A percentile compares a stretch with the other conserved stretches of the same genome.
These are phyloP conservation scores for Candida tropicalis DNA, from an alignment of 1,139 yeast species.

Conservation along the genomic window DNA sequence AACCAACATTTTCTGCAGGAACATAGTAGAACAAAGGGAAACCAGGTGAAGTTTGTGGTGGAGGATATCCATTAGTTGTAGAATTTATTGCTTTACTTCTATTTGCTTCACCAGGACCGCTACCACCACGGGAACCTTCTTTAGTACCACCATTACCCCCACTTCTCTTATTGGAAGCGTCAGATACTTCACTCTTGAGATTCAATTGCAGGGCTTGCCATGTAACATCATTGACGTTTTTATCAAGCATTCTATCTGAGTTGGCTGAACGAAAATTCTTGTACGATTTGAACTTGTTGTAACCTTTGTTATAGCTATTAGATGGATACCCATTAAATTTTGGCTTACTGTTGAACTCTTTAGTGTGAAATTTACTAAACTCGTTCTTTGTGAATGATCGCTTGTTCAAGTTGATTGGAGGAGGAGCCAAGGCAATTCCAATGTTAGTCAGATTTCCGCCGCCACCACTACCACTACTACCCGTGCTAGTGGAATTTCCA, in stretches of 20 bases:
- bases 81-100: not conserved
- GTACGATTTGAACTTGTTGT: slow-evolving; percentile 4
- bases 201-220: slow-evolving; percentile 16
- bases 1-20: slow-evolving; percentile 19
- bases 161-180: not conserved
- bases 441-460: slow-evolving; percentile 8
- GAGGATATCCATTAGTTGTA: not conserved
- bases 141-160: not conserved
- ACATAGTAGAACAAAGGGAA: slow-evolving; percentile 28
- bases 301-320: slow-evolving; percentile 16
- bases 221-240: slow-evolving; percentile 5
- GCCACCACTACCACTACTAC: not conserved
- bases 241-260: not conserved
- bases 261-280: slow-evolving; percentile 1
- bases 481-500: no score
- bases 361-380: slow-evolving; percentile 6
- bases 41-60: slow-evolving; percentile 9
- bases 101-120: not conserved
- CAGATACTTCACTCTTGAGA: slow-evolving; percentile 10
- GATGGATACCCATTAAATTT: slow-evolving; percentile 19
- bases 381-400: slow-evolving; percentile 21
- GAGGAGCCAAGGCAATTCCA: slow-evolving; percentile 65
- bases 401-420: slow-evolving; percentile 64
- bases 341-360: slow-evolving; percentile 12
- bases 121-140: not conserved